Base-by-base conservation (phyloP, 2,329 filamentous ascomycete genomes). In the Xylaria sp. region DNA sequence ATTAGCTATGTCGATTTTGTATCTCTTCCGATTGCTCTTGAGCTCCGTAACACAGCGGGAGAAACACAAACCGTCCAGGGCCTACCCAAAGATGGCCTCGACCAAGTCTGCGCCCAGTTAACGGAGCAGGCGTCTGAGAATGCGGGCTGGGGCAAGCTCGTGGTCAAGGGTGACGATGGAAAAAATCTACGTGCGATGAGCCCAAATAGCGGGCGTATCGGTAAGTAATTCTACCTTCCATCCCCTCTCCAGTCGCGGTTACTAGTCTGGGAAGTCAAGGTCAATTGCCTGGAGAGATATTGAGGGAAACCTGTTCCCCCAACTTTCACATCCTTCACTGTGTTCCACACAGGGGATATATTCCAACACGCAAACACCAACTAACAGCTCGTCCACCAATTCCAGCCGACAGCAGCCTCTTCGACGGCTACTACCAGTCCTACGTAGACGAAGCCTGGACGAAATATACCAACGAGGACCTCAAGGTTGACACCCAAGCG, bases 1-100 rank as follows among this genome's bases (percentile, higher is more conserved):
- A 88, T 94, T 69, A 87, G 83, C 65, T 89, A 90, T 73, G 91
- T 94, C 56, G 91, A 94, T 78, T 94, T 94, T 76, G 84, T 92
- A 64, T 79, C 80, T 69, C 73, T 89, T 68, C 88, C 89, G n/a
- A 82, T 90, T 54, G 82, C 84, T 1, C 80, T 89, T 66, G 73
- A 76, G 63, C 81, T 89, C 47, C 76, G 76, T 57, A 83, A 81
- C 63, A 78, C 78, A 19, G 73, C 75, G 46, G 84, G 83, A 46
- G 66, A 68, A 11, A 72, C 77, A 17, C 80, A 81, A 65, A 76
- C 72, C 15, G 84, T 87, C 9, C 73, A 75, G n/a, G 85, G 85
- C 23, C 74, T 86, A 64, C 79, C 80, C 2, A 55, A 74, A 37
- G 75, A 79, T 60, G 84, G 81, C 7, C 77, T 87, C 42, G 73